These are phyloP conservation scores for Porogramme epimiltina DNA, from an alignment of 1,284 basidiomycete species.

Conservation along the genomic window DNA sequence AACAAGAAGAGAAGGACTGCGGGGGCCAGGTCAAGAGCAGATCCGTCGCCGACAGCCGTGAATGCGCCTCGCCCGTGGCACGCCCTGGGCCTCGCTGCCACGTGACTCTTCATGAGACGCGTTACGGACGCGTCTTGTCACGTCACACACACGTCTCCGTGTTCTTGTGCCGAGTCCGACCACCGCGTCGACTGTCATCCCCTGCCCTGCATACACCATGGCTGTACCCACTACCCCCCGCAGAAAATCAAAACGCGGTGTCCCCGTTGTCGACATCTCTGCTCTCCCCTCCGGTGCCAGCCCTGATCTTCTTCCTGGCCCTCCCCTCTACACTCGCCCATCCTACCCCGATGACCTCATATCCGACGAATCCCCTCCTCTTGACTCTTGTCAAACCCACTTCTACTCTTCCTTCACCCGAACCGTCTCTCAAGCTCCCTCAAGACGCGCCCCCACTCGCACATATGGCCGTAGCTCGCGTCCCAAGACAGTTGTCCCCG, in stretches of 20 bases:
- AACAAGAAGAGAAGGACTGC: no score
- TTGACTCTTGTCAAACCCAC: slow-evolving; percentile 20
- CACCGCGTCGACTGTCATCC: not conserved
- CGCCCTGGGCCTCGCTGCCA: no score
- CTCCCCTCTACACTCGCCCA: slow-evolving; percentile 21
- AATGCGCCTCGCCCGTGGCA: no score
- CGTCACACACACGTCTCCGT: not conserved
- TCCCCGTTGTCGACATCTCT: not conserved
- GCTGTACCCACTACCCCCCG: not conserved
- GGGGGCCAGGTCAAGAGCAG: no score
- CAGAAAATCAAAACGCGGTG: not conserved
- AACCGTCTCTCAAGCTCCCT: not conserved
- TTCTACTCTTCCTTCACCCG: slow-evolving; percentile 25
- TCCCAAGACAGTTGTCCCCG: slow-evolving; percentile 4
- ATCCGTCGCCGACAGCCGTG: no score
- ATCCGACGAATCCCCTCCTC: slow-evolving; percentile 11
- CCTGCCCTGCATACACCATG: not conserved
- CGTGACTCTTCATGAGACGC: not conserved
- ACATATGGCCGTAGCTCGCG: slow-evolving; percentile 21
- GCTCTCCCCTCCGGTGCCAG: not conserved
- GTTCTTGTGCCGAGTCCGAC: not conserved
- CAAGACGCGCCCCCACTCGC: slow-evolving; percentile 7
- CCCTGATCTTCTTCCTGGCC: slow-evolving; percentile 12
- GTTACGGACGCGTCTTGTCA: not conserved
- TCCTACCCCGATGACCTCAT: slow-evolving; percentile 24